Percentiles rank a stretch among this genome's conserved stretches.
These are phyloP conservation scores for Eucalyptus leucophloia DNA, from an alignment of 345 rosid genomes.

Conservation along the genomic window DNA sequence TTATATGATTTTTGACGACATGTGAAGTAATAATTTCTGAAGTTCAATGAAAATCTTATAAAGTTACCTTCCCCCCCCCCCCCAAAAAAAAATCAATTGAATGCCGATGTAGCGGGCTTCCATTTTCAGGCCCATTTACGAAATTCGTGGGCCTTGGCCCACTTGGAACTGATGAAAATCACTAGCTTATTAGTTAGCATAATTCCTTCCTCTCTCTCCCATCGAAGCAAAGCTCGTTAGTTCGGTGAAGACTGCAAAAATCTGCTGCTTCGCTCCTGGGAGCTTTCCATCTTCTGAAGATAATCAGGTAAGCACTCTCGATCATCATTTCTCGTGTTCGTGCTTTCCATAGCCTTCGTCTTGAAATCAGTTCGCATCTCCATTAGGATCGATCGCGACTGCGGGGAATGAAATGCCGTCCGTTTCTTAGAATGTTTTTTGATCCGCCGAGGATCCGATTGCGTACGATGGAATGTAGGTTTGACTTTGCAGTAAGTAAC, in stretches of 20 bases:
- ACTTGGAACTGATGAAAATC: neutral
- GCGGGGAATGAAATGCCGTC: neutral
- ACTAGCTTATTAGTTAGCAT: neutral
- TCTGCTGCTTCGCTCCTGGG: neutral
- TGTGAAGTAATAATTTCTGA: neutral
- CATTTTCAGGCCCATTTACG: neutral
- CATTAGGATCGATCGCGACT: neutral
- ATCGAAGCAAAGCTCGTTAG: neutral
- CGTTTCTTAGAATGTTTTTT: neutral
- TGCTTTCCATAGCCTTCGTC: neutral
- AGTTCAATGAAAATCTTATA: neutral
- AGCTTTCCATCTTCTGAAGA: neutral
- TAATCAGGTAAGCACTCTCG: neutral
- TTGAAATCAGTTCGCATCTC: neutral
- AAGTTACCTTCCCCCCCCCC: neutral
- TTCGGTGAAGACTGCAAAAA: neutral
- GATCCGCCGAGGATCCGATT: neutral
- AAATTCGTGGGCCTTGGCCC: neutral
- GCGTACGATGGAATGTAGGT: neutral
- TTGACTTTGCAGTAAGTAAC: neutral
- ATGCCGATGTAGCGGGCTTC: neutral
- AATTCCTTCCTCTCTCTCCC: neutral
- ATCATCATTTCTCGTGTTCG: neutral
- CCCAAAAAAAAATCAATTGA: neutral
- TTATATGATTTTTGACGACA: neutral